These are phyloP conservation scores for Suillus ampliporus DNA, from an alignment of 768 basidiomycete species.

Conservation along the genomic window DNA sequence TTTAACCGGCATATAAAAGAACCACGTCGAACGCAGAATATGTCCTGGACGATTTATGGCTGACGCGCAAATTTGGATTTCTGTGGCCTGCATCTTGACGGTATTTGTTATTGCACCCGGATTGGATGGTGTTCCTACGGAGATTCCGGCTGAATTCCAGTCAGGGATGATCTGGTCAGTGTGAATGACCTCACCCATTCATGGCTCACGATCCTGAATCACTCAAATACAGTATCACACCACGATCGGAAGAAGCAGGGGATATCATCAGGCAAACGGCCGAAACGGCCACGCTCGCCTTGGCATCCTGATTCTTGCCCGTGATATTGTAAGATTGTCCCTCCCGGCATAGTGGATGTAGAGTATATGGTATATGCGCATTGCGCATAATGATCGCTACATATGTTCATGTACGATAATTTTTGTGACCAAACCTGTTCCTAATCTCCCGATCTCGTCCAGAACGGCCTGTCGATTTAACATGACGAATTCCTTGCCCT, in stretches of 20 bases:
- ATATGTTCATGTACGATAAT: constrained; percentile 34
- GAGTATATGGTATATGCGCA: no score
- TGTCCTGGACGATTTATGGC: constrained; percentile 54
- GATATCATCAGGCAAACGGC: constrained; percentile 35
- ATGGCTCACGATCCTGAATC: no score
- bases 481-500: constrained; percentile 63
- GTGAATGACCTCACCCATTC: not conserved
- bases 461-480: constrained; percentile 73
- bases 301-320: not conserved
- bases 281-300: not conserved
- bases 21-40: constrained; percentile 23
- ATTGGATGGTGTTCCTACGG: constrained; percentile 20
- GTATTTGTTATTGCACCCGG: constrained; percentile 33
- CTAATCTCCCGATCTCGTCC: constrained; percentile 78
- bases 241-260: constrained; percentile 35
- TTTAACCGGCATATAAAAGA: not conserved
- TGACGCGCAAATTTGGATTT: constrained; percentile 44
- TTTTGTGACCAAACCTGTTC: constrained; percentile 65
- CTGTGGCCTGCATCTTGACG: constrained; percentile 36
- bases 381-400: constrained; percentile 6
- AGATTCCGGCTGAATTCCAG: constrained; percentile 29
- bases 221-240: constrained; percentile 35
- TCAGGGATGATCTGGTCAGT: constrained; percentile 39
- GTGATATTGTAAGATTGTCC: not conserved
- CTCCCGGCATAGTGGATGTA: not conserved